These are phyloP conservation scores for Tricholoma flavovirens DNA, from an alignment of 768 basidiomycete genomes.

Conservation along the genomic window DNA sequence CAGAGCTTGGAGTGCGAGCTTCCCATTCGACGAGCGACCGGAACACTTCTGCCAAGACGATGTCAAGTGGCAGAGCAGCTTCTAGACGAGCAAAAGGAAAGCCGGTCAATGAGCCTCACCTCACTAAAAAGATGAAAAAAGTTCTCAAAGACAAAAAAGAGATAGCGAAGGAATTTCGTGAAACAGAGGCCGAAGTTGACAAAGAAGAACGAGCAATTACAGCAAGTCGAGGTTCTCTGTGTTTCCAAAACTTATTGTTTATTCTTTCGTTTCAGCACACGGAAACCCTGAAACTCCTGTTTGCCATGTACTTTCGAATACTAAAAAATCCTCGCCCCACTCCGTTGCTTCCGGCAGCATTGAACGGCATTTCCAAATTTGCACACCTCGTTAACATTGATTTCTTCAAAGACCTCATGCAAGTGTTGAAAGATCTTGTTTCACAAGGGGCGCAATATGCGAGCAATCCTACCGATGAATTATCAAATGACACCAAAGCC, in stretches of 20 bases:
- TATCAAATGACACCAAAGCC: slow-evolving; percentile 29
- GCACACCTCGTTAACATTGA: slow-evolving; percentile 97
- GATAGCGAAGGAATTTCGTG: slow-evolving; percentile 87
- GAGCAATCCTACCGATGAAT: slow-evolving; percentile 21
- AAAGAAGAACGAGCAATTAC: slow-evolving; percentile 80
- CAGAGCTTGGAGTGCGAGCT: slow-evolving; percentile 76
- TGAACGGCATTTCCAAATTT: slow-evolving; percentile 89
- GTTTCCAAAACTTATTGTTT: slow-evolving; percentile 1
- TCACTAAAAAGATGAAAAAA: slow-evolving; percentile 91
- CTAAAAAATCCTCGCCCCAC: slow-evolving; percentile 81
- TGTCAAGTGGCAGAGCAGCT: slow-evolving; percentile 39
- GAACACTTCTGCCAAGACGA: slow-evolving; percentile 28
- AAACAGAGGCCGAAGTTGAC: slow-evolving; percentile 92
- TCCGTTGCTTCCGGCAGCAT: slow-evolving; percentile 75
- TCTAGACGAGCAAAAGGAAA: slow-evolving; percentile 50
- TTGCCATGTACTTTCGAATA: slow-evolving; percentile 94
- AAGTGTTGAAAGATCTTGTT: slow-evolving; percentile 77
- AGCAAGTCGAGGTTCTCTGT: slow-evolving; percentile 38
- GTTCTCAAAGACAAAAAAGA: slow-evolving; percentile 81
- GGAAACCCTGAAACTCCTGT: slow-evolving; percentile 94
- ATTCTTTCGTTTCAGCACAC: slow-evolving; percentile 63
- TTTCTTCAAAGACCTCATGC: slow-evolving; percentile 94
- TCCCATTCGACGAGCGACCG: slow-evolving; percentile 66
- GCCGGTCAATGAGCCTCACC: slow-evolving; percentile 57
- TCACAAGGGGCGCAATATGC: slow-evolving; percentile 35